Base-by-base conservation (phyloP, 2,329 filamentous ascomycete genomes). In the Arthrobotrys sphaeroides region DNA sequence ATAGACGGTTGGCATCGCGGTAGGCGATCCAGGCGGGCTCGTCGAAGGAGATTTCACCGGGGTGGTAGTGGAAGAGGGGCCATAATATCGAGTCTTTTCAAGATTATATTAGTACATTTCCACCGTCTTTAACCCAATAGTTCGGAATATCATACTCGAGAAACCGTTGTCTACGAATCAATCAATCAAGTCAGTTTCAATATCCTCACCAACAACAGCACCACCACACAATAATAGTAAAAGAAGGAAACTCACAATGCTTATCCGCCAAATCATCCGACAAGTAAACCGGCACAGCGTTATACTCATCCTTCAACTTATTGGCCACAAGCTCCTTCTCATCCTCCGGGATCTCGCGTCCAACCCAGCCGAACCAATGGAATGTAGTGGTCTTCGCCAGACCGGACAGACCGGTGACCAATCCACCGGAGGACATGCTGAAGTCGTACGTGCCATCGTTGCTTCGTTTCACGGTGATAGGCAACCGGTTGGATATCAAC, bases 281-380 rank as follows among this genome's bases (percentile, higher is more conserved):
- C 81, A 98, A 89, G 82, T 97, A 97, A 65, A 99, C 91, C 0
- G 95, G 94, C 42, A 96, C 89, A 5, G 94, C 94, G 79, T 91
- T 90, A 83, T 96, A 94, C 80, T 97, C 91, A 20, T 95, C 89
- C 84, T 92, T 91, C 81, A 98, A 85, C 78, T 91, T 89, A 81
- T 90, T 86, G 81, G 89, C 90, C 82, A 99, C 89, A 67, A 87
- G 86, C 1, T 87, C 85, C 45, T 92, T 87, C 83, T 98, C 94
- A 66, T 89, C 87, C 77, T 96, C 92, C 40, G 94, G 94, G 3
- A 98, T 89, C 83, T 98, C 93, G 55, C 97, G 84, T 38, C 95
- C 95, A 0, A 95, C 94, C 94, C 95, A 98, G 79, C 95, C 95
- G 83, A 98, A 98, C 95, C 95, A 99, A 83, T 95, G 92, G 83